Conservation (phyloP, 2,329 filamentous ascomycete species). For the Aspergillus eucalypticola region DNA sequence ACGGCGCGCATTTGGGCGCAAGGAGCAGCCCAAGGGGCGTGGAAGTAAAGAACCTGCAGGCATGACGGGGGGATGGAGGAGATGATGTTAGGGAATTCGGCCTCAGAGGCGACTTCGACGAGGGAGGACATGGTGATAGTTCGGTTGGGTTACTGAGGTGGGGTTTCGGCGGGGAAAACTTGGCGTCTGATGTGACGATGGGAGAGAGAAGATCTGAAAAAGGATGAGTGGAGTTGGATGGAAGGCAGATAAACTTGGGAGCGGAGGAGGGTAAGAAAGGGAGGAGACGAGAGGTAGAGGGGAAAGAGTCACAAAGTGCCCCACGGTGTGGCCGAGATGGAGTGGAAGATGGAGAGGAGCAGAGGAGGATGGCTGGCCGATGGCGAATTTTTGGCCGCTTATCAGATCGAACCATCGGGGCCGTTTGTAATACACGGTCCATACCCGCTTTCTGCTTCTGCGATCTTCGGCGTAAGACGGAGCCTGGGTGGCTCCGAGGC, state of each 20-base stretch:
- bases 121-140: slow-evolving; percentile 67
- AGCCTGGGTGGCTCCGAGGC: background rate
- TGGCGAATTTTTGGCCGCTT: slow-evolving; percentile 30
- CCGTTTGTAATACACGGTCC: slow-evolving; percentile 12
- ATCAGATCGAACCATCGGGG: slow-evolving; percentile 31
- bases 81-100: slow-evolving; percentile 70
- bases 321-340: slow-evolving; percentile 1
- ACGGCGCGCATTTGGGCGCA: slow-evolving; percentile 93
- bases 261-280: background rate
- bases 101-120: slow-evolving; percentile 71
- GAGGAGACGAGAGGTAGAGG: background rate
- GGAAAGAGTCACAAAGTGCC: slow-evolving; percentile 8
- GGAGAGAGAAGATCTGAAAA: background rate
- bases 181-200: background rate
- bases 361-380: slow-evolving; percentile 16
- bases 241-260: background rate
- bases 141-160: slow-evolving; percentile 2
- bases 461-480: slow-evolving; percentile 8
- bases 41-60: slow-evolving; percentile 86
- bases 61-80: slow-evolving; percentile 66
- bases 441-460: background rate
- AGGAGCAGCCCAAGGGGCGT: slow-evolving; percentile 94
- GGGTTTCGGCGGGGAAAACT: slow-evolving; percentile 1
- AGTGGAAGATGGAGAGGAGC: slow-evolving; percentile 12
- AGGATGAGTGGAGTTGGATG: background rate